Evolutionary conservation across 169 alveolate genomes (phyloP).

Genomic region (Cryptosporidium sp.): DNA sequence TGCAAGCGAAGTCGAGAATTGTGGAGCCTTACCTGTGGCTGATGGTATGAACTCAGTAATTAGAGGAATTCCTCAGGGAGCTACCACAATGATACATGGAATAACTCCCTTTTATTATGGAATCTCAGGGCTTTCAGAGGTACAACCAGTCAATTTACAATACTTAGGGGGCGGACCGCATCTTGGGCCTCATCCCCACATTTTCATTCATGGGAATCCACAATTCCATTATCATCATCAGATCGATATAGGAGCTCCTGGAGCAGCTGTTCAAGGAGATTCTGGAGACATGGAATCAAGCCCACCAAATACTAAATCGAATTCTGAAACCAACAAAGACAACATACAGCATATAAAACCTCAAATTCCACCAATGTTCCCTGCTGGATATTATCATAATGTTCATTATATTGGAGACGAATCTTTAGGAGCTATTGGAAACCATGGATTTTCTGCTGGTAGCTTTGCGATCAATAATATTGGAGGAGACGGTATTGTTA

Average conservation of each 20-base stretch:
- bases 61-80: conserved; percentile 2
- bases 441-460: not conserved
- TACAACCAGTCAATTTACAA: conserved; percentile 9
- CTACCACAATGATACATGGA: conserved; percentile 5
- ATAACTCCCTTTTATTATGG: conserved; percentile 39
- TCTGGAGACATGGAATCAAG: not conserved
- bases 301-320: not conserved
- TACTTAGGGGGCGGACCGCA: not conserved
- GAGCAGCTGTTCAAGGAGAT: not conserved
- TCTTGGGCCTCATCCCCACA: not conserved
- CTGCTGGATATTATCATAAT: conserved; percentile 9
- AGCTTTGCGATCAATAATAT: not conserved
- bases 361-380: not conserved
- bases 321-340: not conserved
- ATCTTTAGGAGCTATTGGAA: not conserved
- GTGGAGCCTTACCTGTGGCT: not conserved
- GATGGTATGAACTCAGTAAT: not conserved
- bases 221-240: conserved; percentile 6
- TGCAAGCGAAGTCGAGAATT: not conserved
- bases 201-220: conserved; percentile 9
- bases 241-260: not conserved
- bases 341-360: not conserved
- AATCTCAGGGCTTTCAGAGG: conserved; percentile 2
- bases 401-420: not conserved
- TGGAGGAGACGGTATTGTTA: not conserved